Percentiles rank a stretch among this genome's conserved stretches.
Conservation (phyloP, 495 filamentous ascomycete genomes). For the Letharia lupina region DNA sequence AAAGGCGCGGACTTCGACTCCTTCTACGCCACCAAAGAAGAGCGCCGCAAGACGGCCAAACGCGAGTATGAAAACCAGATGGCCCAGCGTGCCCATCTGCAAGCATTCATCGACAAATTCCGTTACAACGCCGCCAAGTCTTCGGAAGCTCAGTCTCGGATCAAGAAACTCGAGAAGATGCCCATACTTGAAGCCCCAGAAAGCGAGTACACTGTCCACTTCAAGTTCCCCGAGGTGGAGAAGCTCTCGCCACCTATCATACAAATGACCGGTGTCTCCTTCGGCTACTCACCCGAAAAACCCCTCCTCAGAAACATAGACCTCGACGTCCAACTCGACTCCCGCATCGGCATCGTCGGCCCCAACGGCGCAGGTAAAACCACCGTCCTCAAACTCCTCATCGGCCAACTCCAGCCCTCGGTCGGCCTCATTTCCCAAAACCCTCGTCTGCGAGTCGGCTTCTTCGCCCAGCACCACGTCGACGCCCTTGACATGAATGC, state of each 20-base stretch:
- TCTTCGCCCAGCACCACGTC: conserved; percentile 98
- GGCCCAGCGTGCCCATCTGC: conserved; percentile 81
- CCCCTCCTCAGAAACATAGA: conserved; percentile 80
- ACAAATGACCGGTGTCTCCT: conserved; percentile 88
- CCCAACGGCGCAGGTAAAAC: conserved; percentile 99
- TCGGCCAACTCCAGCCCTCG: conserved; percentile 70
- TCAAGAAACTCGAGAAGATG: conserved; percentile 98
- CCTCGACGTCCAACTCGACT: conserved; percentile 94
- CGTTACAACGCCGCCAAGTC: conserved; percentile 99
- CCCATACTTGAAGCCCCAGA: conserved; percentile 86
- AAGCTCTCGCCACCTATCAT: conserved; percentile 96
- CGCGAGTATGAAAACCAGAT: conserved; percentile 99
- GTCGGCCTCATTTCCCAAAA: conserved; percentile 78
- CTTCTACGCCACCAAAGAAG: conserved; percentile 97
- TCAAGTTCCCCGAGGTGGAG: conserved; percentile 96
- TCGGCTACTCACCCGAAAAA: conserved; percentile 78
- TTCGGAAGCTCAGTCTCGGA: conserved; percentile 92
- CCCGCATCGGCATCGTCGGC: conserved; percentile 94
- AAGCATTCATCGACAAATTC: conserved; percentile 99
- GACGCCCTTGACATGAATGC: conserved; percentile 86
- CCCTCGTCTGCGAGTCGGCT: conserved; percentile 79
- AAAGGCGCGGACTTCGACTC: conserved; percentile 92
- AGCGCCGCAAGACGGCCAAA: conserved; percentile 92
- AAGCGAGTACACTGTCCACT: conserved; percentile 90
- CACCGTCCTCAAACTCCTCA: conserved; percentile 88